Conservation (phyloP, 306 rosid species). For the Lagenaria siceraria region DNA sequence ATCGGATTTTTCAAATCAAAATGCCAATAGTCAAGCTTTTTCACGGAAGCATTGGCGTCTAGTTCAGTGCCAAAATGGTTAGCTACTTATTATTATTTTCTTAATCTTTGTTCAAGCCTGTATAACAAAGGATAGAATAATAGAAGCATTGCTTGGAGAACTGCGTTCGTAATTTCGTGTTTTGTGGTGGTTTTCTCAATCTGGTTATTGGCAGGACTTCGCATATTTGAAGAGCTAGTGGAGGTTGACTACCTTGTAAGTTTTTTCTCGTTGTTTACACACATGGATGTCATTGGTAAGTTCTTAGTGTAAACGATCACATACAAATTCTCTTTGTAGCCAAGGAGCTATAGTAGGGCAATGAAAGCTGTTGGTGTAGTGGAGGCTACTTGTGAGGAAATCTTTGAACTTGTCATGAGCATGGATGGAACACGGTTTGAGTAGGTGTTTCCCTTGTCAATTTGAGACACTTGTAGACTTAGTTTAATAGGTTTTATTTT, state of each 20-base stretch:
- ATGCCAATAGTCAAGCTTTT: conserved; percentile 73
- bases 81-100: not conserved
- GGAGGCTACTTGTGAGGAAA: conserved; percentile 92
- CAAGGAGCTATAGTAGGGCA: conserved; percentile 96
- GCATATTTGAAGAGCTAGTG: conserved; percentile 85
- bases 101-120: conserved; percentile 2
- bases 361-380: conserved; percentile 99
- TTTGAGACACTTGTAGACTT: conserved; percentile 4
- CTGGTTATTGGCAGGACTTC: conserved; percentile 59
- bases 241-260: conserved; percentile 98
- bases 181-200: conserved; percentile 7
- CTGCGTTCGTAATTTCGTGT: not conserved
- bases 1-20: conserved; percentile 72
- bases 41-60: conserved; percentile 97
- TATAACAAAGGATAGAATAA: conserved; percentile 5
- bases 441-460: conserved; percentile 66
- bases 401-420: conserved; percentile 98
- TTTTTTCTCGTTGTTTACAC: conserved; percentile 12
- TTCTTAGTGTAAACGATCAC: conserved; percentile 18
- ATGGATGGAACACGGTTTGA: conserved; percentile 99
- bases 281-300: conserved; percentile 7
- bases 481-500: not conserved
- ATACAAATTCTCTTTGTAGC: conserved; percentile 48
- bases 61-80: conserved; percentile 88
- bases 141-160: conserved; percentile 11